phyloP scores from a whole-genome alignment of 805 yeast genomes.

The Starmerella etchellsii region DNA sequence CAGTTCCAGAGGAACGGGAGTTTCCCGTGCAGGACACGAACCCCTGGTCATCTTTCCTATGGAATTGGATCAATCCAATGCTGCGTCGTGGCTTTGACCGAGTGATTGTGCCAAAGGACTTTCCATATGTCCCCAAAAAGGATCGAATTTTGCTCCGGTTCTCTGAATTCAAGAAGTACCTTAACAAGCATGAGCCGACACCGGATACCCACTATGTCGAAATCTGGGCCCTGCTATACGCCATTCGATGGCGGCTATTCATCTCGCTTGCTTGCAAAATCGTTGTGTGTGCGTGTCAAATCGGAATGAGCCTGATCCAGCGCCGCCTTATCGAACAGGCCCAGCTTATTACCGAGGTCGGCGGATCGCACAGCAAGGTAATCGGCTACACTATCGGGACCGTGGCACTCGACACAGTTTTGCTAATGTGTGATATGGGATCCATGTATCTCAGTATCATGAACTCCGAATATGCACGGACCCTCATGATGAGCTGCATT shows the following conservation, averaged over 20 bases:
- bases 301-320: conserved; percentile 14
- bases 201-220: conserved; percentile 9
- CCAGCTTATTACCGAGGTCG: conserved; percentile 6
- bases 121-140: conserved; percentile 11
- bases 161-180: conserved; percentile 9
- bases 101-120: conserved; percentile 16
- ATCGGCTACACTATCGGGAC: conserved; percentile 66
- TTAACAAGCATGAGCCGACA: conserved; percentile 7
- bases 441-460: conserved; percentile 47
- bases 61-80: conserved; percentile 43
- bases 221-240: conserved; percentile 17
- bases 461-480: conserved; percentile 58
- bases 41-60: conserved; percentile 31
- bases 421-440: conserved; percentile 41
- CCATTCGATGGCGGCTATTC: conserved; percentile 13
- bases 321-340: conserved; percentile 13
- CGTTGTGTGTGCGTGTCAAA: conserved; percentile 8
- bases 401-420: conserved; percentile 38
- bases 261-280: conserved; percentile 1
- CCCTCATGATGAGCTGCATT: conserved; percentile 55
- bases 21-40: conserved; percentile 21
- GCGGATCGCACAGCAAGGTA: conserved; percentile 37
- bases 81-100: conserved; percentile 26
- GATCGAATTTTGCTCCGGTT: conserved; percentile 12
- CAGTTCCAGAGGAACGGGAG: conserved; percentile 18